Percentiles rank a stretch among this genome's conserved stretches.
phyloP scores from a whole-genome alignment of 257 asterid genomes.

The Primulina eburnea region DNA sequence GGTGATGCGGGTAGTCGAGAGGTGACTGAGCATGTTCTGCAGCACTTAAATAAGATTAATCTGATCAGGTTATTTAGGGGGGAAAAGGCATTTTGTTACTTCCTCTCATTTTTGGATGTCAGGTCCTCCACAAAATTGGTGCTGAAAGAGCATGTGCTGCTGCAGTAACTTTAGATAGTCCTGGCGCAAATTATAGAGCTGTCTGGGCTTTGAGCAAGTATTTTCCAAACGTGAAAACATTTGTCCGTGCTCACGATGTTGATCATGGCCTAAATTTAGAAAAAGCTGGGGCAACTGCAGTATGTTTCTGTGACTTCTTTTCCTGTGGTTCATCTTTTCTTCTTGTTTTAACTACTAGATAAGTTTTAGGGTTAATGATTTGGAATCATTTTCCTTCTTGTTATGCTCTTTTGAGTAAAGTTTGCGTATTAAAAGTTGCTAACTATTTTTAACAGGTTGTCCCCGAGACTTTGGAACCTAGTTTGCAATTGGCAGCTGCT shows the following conservation, averaged over 20 bases:
- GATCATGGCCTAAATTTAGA: slow-evolving; percentile 97
- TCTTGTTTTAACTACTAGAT: not conserved
- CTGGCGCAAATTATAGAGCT: slow-evolving; percentile 98
- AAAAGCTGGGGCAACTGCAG: slow-evolving; percentile 99
- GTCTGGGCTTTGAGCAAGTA: slow-evolving; percentile 99
- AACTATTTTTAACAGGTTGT: slow-evolving; percentile 62
- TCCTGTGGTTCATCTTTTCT: slow-evolving; percentile 10
- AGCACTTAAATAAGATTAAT: slow-evolving; percentile 12
- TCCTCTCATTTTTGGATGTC: slow-evolving; percentile 26
- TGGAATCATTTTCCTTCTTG: not conserved
- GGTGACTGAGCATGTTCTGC: slow-evolving; percentile 39
- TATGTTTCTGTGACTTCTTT: slow-evolving; percentile 33
- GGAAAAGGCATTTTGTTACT: slow-evolving; percentile 17
- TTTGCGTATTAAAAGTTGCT: not conserved
- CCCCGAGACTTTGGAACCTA: slow-evolving; percentile 99
- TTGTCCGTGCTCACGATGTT: slow-evolving; percentile 98
- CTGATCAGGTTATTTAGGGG: slow-evolving; percentile 16
- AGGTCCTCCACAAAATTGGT: slow-evolving; percentile 98
- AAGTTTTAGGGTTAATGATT: slow-evolving; percentile 1
- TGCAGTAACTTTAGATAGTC: slow-evolving; percentile 91
- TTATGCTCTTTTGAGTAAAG: not conserved
- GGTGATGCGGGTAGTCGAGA: slow-evolving; percentile 99
- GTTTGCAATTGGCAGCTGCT: slow-evolving; percentile 98
- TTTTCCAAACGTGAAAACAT: slow-evolving; percentile 91
- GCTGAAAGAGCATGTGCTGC: slow-evolving; percentile 99